Evolutionary conservation across 2,329 filamentous ascomycete genomes (phyloP).

Genomic region (Colletotrichum tamarilloi): DNA sequence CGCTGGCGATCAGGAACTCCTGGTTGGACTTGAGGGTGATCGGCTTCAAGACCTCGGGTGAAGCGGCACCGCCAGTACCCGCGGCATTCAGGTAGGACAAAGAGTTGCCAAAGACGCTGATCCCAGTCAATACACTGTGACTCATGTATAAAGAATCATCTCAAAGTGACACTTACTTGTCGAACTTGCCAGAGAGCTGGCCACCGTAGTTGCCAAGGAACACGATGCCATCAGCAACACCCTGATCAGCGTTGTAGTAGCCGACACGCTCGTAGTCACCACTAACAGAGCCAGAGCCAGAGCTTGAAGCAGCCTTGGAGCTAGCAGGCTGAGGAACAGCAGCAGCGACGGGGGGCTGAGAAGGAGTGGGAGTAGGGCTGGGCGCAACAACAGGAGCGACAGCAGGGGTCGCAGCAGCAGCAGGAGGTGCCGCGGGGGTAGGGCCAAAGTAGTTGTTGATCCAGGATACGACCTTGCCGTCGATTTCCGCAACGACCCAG

Average conservation of each 20-base stretch:
- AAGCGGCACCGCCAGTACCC: constrained; percentile 50
- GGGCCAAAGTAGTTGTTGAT: constrained; percentile 64
- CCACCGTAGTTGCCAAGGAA: constrained; percentile 62
- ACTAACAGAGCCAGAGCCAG: background rate
- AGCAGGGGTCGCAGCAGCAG: constrained; percentile 28
- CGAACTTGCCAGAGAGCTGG: constrained; percentile 54
- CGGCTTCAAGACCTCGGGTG: constrained; percentile 53
- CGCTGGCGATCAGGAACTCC: constrained; percentile 60
- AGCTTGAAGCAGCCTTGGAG: background rate
- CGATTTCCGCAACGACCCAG: constrained; percentile 66
- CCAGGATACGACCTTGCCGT: constrained; percentile 69
- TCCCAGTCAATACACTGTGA: background rate
- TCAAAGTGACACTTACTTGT: constrained; percentile 49
- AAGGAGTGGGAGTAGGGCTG: constrained; percentile 31
- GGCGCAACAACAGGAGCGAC: constrained; percentile 31
- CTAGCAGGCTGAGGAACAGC: constrained; percentile 25
- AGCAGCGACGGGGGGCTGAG: constrained; percentile 29
- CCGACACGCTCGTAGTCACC: constrained; percentile 54
- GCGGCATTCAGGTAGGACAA: constrained; percentile 58
- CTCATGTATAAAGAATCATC: background rate
- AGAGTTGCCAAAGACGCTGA: constrained; percentile 56
- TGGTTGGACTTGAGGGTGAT: constrained; percentile 53
- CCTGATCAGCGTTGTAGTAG: constrained; percentile 57
- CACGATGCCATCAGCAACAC: constrained; percentile 54
- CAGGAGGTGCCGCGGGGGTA: constrained; percentile 9